Evolutionary conservation across 345 rosid genomes (phyloP).

Genomic region (Triadica sebifera): DNA sequence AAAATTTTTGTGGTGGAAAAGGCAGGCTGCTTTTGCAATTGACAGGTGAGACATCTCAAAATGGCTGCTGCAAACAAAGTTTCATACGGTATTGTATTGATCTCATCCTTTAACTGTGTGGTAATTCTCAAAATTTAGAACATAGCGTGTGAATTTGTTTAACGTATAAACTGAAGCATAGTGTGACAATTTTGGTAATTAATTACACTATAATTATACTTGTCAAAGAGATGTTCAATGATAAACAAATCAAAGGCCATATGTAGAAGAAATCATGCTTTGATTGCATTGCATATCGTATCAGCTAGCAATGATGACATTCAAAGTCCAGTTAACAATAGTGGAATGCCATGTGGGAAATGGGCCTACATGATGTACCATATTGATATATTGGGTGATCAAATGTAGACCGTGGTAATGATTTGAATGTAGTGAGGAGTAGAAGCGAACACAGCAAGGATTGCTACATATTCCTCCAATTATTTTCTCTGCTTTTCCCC

Average conservation of each 20-base stretch:
- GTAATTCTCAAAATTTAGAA: background rate
- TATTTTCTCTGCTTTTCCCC: slow-evolving; percentile 31
- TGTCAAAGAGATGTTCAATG: slow-evolving; percentile 32
- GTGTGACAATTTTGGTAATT: background rate
- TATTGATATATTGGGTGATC: slow-evolving; percentile 15
- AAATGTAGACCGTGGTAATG: slow-evolving; percentile 32
- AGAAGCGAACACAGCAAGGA: slow-evolving; percentile 64
- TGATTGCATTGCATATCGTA: slow-evolving; percentile 12
- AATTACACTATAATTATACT: background rate
- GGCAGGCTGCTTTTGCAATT: background rate
- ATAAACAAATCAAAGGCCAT: slow-evolving; percentile 27
- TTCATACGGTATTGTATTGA: background rate
- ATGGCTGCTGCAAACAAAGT: background rate
- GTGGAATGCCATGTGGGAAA: slow-evolving; percentile 26
- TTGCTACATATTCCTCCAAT: slow-evolving; percentile 33
- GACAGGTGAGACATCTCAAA: background rate
- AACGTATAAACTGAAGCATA: background rate
- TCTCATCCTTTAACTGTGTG: background rate
- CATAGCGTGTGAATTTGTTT: background rate
- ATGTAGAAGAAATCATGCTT: slow-evolving; percentile 17
- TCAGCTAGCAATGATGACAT: slow-evolving; percentile 40
- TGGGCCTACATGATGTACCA: slow-evolving; percentile 17
- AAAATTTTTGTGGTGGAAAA: background rate
- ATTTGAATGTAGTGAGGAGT: slow-evolving; percentile 46
- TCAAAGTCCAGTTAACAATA: slow-evolving; percentile 27